Evolutionary conservation across 1,284 basidiomycete genomes (phyloP), one percentile per base, ranked within the genome.

Genomic region (Trametes sp.): DNA sequence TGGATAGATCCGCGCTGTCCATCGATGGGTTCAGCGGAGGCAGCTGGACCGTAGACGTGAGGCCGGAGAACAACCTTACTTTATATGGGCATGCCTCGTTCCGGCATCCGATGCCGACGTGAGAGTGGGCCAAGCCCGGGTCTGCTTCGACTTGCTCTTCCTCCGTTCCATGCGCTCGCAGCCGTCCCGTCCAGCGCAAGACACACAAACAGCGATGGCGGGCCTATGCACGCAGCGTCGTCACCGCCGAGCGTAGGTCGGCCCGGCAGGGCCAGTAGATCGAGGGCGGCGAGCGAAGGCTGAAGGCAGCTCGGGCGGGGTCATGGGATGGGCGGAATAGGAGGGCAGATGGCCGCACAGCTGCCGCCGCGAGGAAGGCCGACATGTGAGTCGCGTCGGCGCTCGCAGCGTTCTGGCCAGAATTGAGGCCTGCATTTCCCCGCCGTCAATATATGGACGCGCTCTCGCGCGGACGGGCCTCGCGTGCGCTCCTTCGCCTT

Each of bases 291-390:
- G 41, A 21, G 53, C 28, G 41, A 54, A 45, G 42, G 36, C 1
- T 23, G 19, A n/a, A n/a, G 16, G 0, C 45, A 35, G 36, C 48
- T 59, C 57, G 57, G 57, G 42, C 50, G 57, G 24, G 49, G 57
- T 53, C 50, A 59, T 59, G 50, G 50, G 57, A 24, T 23, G 38
- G 49, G 38, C 33, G 31, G 48, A 38, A 57, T 41, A 57, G 57
- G 57, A 58, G 57, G 49, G 29, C 13, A 57, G 46, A 49, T 57
- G 57, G 48, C 49, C 57, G 57, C 49, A 31, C 49, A 24, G 48
- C 57, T 29, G 57, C 50, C 50, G 53, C 50, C 36, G 38, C 35
- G 14, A 42, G 49, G 29, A 35, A 29, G 36, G 11, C n/a, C n/a
- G 41, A 33, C 51, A 41, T 54, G 57, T 41, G 51, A 53, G 57